These are phyloP conservation scores for Populus simonii DNA, from an alignment of 345 rosid genomes.

Conservation along the genomic window DNA sequence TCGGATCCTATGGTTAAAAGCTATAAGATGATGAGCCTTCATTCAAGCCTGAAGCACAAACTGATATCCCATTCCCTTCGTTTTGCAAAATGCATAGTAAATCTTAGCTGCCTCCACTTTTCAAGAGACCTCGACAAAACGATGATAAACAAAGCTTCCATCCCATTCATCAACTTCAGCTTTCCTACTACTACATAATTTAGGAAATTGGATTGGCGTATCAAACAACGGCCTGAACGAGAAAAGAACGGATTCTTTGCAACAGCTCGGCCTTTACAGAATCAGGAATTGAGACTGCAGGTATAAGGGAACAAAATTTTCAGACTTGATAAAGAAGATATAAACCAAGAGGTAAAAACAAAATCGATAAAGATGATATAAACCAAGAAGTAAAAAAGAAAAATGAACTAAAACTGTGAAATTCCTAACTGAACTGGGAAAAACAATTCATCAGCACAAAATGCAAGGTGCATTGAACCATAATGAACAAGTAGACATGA, in stretches of 20 bases:
- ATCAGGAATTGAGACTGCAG: slow-evolving; percentile 69
- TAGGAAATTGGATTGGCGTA: neutral
- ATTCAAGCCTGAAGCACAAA: neutral
- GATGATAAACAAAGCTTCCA: slow-evolving; percentile 4
- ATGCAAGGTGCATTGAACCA: neutral
- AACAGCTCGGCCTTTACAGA: slow-evolving; percentile 65
- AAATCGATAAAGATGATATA: neutral
- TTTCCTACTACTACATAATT: slow-evolving; percentile 1
- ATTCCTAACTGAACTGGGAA: neutral
- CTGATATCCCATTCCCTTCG: neutral
- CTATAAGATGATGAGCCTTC: neutral
- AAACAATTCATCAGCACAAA: neutral
- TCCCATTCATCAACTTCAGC: neutral
- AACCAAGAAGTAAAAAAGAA: neutral
- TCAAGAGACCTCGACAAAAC: neutral
- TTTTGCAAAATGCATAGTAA: neutral
- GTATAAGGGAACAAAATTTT: slow-evolving; percentile 7
- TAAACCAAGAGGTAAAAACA: neutral
- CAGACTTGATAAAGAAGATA: neutral
- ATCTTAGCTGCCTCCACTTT: neutral
- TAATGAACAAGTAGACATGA: neutral
- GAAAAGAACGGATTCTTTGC: slow-evolving; percentile 57
- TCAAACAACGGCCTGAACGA: slow-evolving; percentile 42
- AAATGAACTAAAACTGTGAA: neutral
- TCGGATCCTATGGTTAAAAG: neutral